Percentiles rank a stretch among this genome's conserved stretches.
These are phyloP conservation scores for Rickenella mellea DNA, from an alignment of 768 basidiomycete species.

Conservation along the genomic window DNA sequence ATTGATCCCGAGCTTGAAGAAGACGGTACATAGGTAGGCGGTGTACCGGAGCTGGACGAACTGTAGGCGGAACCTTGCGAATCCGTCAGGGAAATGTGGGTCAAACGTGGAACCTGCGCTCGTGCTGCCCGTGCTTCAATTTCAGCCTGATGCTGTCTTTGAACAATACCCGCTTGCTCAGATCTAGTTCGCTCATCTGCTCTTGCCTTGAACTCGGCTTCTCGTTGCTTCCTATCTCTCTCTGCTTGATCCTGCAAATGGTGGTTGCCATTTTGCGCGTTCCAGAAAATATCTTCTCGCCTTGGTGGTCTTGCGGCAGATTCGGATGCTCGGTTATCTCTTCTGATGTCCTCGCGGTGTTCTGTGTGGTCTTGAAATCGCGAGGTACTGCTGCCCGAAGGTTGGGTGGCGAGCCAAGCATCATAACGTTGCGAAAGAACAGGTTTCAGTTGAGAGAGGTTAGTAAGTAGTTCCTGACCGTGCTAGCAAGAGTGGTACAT, in stretches of 20 bases:
- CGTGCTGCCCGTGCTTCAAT: conserved; percentile 36
- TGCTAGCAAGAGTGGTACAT: conserved; percentile 35
- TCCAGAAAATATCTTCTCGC: no score
- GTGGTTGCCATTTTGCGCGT: no score
- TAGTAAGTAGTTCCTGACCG: conserved; percentile 64
- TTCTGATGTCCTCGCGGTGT: conserved; percentile 16
- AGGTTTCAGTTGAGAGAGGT: conserved; percentile 56
- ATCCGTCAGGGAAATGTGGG: conserved; percentile 17
- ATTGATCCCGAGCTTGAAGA: not conserved
- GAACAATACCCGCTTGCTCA: conserved; percentile 48
- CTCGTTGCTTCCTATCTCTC: conserved; percentile 22
- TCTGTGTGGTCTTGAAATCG: conserved; percentile 5
- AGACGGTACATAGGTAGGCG: conserved; percentile 1
- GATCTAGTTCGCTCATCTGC: conserved; percentile 36
- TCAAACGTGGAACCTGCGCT: conserved; percentile 20
- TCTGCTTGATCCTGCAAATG: conserved; percentile 19
- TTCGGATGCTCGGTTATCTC: conserved; percentile 10
- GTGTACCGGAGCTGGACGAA: not conserved
- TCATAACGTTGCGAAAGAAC: conserved; percentile 55
- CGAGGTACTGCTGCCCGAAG: conserved; percentile 9
- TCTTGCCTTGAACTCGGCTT: conserved; percentile 25
- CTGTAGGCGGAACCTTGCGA: conserved; percentile 9
- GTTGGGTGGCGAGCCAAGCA: conserved; percentile 33
- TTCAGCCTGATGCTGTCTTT: conserved; percentile 53
- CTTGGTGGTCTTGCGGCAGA: not conserved